phyloP scores from a whole-genome alignment of 2,329 filamentous ascomycete species.

The Hirsutella rhossiliensis region DNA sequence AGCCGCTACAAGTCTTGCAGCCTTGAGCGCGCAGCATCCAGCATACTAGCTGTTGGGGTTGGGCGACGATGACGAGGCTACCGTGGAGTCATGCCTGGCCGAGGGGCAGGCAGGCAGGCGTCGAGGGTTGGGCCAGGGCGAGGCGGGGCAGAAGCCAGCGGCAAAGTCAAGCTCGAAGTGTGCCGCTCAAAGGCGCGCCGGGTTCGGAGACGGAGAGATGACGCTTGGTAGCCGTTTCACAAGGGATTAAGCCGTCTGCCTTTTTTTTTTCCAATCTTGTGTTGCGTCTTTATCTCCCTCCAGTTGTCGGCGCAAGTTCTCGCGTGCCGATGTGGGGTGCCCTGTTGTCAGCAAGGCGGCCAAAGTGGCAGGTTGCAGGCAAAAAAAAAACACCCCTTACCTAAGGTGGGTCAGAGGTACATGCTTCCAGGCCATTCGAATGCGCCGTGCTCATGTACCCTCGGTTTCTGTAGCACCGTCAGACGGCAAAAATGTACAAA shows the following conservation, averaged over 20 bases:
- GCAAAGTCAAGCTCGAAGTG: too few relatives aligned
- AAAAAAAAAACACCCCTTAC: not conserved
- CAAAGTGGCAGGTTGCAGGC: not conserved
- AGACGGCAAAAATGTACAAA: too few relatives aligned
- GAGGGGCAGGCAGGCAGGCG: conserved; percentile 3
- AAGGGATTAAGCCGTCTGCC: too few relatives aligned
- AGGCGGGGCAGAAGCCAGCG: not conserved
- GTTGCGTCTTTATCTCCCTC: conserved; percentile 27
- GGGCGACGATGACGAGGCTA: conserved; percentile 23
- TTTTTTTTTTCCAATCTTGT: not conserved
- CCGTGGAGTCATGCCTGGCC: conserved; percentile 27
- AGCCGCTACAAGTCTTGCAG: conserved; percentile 33
- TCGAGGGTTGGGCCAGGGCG: not conserved
- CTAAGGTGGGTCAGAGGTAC: too few relatives aligned
- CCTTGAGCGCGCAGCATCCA: conserved; percentile 27
- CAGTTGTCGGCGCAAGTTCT: conserved; percentile 28
- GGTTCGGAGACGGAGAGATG: too few relatives aligned
- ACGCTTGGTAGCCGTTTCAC: too few relatives aligned
- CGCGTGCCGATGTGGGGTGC: conserved; percentile 23
- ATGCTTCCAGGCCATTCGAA: too few relatives aligned
- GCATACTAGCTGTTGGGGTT: conserved; percentile 23
- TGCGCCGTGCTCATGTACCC: too few relatives aligned
- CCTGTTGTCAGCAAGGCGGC: not conserved
- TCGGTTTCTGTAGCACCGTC: too few relatives aligned
- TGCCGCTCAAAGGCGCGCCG: too few relatives aligned